Evolutionary conservation across 768 basidiomycete genomes (phyloP).

Genomic region (Sistotremastrum suecicum): DNA sequence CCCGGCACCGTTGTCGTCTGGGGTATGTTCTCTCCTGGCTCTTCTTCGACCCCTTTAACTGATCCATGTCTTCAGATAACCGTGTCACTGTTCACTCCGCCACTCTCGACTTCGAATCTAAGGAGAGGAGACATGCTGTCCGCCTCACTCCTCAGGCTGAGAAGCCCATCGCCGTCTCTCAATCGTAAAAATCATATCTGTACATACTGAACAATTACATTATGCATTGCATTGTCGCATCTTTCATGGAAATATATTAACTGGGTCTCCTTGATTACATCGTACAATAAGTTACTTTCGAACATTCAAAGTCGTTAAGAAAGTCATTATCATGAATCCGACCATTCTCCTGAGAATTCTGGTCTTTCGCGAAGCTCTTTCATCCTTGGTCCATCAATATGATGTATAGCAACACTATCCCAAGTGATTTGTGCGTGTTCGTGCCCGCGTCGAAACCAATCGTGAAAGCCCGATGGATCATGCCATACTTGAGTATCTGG

Average conservation of each 20-base stretch:
- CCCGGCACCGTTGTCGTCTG: constrained; percentile 45
- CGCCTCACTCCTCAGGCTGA: constrained; percentile 37
- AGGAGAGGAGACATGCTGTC: constrained; percentile 29
- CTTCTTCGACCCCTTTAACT: not conserved
- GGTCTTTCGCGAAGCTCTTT: not conserved
- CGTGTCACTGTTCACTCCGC: constrained; percentile 34
- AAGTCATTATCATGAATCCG: not conserved
- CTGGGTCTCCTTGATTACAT: too few relatives aligned
- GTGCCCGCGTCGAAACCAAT: not conserved
- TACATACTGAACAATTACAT: too few relatives aligned
- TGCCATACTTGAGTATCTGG: not conserved
- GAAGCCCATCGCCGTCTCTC: constrained; percentile 22
- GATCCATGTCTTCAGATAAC: constrained; percentile 23
- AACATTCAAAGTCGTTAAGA: too few relatives aligned
- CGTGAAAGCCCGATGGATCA: not conserved
- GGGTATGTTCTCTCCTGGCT: constrained; percentile 19
- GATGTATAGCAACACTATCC: constrained; percentile 1
- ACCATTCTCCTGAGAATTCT: constrained; percentile 1
- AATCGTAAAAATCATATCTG: too few relatives aligned
- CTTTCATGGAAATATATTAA: too few relatives aligned
- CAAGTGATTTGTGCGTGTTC: not conserved
- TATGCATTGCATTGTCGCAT: too few relatives aligned
- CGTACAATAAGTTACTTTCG: too few relatives aligned
- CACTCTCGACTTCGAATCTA: constrained; percentile 23
- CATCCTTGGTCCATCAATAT: not conserved